Percentiles rank a stretch among this genome's conserved stretches.
Conservation (phyloP, 148 eudicot species). For the Arctostaphylos glauca region DNA sequence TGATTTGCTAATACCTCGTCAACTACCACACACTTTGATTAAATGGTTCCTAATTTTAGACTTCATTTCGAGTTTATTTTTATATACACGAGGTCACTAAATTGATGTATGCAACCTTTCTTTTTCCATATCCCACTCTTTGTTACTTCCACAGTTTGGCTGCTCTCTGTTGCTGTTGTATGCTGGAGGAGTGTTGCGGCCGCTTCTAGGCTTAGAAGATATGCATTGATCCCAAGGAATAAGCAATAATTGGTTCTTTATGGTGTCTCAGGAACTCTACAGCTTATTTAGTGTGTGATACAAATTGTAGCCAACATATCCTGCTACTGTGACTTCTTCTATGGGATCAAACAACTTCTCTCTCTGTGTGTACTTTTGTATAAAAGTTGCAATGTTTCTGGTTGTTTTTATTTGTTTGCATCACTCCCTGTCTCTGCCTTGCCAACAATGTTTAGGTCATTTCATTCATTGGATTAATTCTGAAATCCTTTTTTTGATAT, state of each 20-base stretch:
- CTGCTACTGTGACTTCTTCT: background rate
- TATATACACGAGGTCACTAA: background rate
- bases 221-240: background rate
- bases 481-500: too few relatives aligned
- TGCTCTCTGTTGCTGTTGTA: conserved; percentile 13
- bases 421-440: too few relatives aligned
- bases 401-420: too few relatives aligned
- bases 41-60: background rate
- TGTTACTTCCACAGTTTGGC: background rate
- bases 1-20: too few relatives aligned
- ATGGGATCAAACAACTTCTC: background rate
- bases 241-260: background rate
- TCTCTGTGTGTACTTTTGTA: background rate
- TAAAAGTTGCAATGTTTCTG: too few relatives aligned
- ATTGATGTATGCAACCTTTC: background rate
- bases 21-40: background rate
- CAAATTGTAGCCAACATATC: background rate
- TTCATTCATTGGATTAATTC: too few relatives aligned
- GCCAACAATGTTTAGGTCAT: too few relatives aligned
- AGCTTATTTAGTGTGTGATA: background rate
- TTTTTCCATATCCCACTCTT: background rate
- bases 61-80: background rate
- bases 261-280: background rate
- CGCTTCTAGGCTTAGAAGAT: background rate
- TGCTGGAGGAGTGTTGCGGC: conserved; percentile 9